Percentiles rank a stretch among this genome's conserved stretches.
These are phyloP conservation scores for Herpetospermum pedunculosum DNA, from an alignment of 306 rosid species.

Conservation along the genomic window DNA sequence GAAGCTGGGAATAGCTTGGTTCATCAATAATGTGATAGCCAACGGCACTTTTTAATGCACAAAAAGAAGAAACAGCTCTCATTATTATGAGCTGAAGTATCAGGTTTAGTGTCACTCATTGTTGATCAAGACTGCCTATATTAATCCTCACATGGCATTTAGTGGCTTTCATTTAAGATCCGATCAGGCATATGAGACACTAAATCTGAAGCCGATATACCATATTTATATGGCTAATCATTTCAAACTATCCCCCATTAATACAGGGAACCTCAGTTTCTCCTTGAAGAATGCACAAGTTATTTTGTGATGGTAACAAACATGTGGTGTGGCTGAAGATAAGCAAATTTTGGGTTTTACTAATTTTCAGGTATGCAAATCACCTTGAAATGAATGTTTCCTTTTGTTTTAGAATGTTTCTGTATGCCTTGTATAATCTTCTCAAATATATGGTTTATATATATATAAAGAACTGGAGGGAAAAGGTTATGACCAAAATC, in stretches of 20 bases:
- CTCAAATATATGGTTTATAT: too few relatives aligned
- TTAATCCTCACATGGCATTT: constrained; percentile 14
- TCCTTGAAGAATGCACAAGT: constrained; percentile 62
- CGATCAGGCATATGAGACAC: neutral
- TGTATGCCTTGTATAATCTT: neutral
- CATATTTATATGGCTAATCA: neutral
- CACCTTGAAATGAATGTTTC: constrained; percentile 69
- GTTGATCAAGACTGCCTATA: neutral
- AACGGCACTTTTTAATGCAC: neutral
- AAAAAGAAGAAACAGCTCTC: neutral
- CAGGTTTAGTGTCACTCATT: constrained; percentile 47
- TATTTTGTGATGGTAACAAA: constrained; percentile 89
- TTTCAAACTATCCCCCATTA: constrained; percentile 12
- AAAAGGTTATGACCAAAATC: constrained; percentile 48
- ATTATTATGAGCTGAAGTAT: constrained; percentile 34
- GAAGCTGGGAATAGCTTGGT: constrained; percentile 56
- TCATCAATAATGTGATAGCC: neutral
- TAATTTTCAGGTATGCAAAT: constrained; percentile 79
- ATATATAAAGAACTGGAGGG: too few relatives aligned
- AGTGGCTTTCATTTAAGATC: neutral
- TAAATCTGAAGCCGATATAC: neutral
- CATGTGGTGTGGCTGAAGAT: constrained; percentile 52
- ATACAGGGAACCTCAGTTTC: neutral
- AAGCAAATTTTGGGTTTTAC: constrained; percentile 71
- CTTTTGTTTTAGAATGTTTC: constrained; percentile 10